Base-by-base conservation (phyloP, 225 moss, liverwort and hornwort species). In the Asterella californica region DNA sequence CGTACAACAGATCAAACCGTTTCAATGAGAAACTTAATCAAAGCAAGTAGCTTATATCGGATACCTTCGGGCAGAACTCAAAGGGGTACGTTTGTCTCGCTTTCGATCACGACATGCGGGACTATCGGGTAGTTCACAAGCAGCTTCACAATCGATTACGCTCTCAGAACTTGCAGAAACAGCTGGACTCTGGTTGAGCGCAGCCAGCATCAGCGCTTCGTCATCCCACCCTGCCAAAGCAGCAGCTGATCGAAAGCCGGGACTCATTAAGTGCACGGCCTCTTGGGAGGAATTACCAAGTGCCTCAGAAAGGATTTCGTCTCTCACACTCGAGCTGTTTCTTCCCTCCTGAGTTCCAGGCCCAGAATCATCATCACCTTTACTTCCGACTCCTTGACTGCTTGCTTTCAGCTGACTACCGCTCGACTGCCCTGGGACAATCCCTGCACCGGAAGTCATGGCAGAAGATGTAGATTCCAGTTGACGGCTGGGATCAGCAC, bases 211-310 rank as follows among this genome's bases (percentile, higher is more conserved):
- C 70, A 96, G 78, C 33, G 93, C 81, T 72, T 92, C 91, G 19
- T 92, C 91, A 84, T 96, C 93, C 95, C 95, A 96, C 37, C 95
- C 95, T 21, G 95, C 95, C 86, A 90, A 83, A 34, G 95, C 95
- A 75, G 89, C 95, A 37, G 88, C 93, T 19, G 88, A 89, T 42
- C 92, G 89, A 67, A 96, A 96, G 14, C 88, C 90, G 12, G 95
- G 95, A 69, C 91, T 93, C 3, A 93, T 91, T 1, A 93, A 82
- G 25, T 80, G 71, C 48, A 67, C 79, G 33, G 76, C 63, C 65
- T 81, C 81, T 49, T 65, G 59, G 25, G 47, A n/a, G 5, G 64
- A 45, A 54, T 70, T 70, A 47, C 52, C 48, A 17, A 33, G 22
- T 18, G 49, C 38, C 22, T 57, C 75, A 67, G 61, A 55, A 54